Evolutionary conservation across 257 asterid species (phyloP).

Genomic region (Solanum virginianum): DNA sequence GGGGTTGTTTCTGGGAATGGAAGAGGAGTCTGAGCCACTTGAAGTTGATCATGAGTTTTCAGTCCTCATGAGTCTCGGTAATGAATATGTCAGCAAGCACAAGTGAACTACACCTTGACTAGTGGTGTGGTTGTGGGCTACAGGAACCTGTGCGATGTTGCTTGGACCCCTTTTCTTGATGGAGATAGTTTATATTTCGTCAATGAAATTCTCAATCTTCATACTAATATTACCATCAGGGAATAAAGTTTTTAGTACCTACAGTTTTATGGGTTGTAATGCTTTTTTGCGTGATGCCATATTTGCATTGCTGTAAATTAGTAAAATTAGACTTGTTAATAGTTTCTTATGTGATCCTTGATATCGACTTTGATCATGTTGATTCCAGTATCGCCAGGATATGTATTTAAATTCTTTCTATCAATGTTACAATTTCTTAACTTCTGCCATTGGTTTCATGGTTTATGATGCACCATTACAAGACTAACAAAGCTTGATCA

Average conservation of each 20-base stretch:
- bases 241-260: not conserved
- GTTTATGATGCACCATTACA: slow-evolving; percentile 26
- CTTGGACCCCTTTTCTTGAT: not conserved
- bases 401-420: not conserved
- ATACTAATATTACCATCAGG: not conserved
- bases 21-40: too few relatives aligned
- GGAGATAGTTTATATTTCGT: too few relatives aligned
- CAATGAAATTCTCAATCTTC: not conserved
- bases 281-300: not conserved
- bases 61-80: too few relatives aligned
- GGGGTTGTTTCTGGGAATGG: too few relatives aligned
- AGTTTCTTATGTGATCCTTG: not conserved
- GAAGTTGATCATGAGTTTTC: too few relatives aligned
- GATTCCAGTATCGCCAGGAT: not conserved
- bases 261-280: not conserved
- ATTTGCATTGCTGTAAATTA: not conserved
- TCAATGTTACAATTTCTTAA: slow-evolving; percentile 26
- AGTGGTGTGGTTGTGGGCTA: not conserved
- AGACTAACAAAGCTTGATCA: slow-evolving; percentile 25
- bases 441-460: slow-evolving; percentile 53
- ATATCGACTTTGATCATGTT: not conserved
- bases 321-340: not conserved
- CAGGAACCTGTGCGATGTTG: not conserved
- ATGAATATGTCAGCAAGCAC: not conserved
- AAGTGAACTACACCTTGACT: not conserved